These are phyloP conservation scores for Turnera subulata DNA, from an alignment of 345 rosid genomes.

Conservation along the genomic window DNA sequence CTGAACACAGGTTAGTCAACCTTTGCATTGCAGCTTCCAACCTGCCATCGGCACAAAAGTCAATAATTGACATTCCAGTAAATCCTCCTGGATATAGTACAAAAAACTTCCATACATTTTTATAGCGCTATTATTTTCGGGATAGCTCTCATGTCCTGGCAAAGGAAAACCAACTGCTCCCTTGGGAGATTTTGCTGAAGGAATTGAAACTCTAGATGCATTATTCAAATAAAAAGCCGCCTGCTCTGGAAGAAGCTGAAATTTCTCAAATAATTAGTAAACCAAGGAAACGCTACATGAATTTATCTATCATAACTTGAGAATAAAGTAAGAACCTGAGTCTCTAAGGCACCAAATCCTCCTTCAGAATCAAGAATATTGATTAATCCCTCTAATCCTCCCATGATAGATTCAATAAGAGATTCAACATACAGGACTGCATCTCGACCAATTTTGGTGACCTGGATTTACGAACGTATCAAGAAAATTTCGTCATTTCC, in stretches of 20 bases:
- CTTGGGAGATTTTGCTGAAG: slow-evolving; percentile 78
- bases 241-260: slow-evolving; percentile 98
- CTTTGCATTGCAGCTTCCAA: slow-evolving; percentile 99
- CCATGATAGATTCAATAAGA: slow-evolving; percentile 97
- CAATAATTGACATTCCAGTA: slow-evolving; percentile 1
- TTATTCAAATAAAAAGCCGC: slow-evolving; percentile 87
- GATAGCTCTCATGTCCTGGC: slow-evolving; percentile 98
- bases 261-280: slow-evolving; percentile 12
- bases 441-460: slow-evolving; percentile 91
- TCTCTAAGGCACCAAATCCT: slow-evolving; percentile 95
- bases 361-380: slow-evolving; percentile 99
- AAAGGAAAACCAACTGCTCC: slow-evolving; percentile 60
- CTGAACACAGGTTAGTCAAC: slow-evolving; percentile 85
- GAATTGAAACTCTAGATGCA: slow-evolving; percentile 54
- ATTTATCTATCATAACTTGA: slow-evolving; percentile 4
- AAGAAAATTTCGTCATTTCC: slow-evolving; percentile 1
- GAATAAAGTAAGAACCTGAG: slow-evolving; percentile 55
- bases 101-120: slow-evolving; percentile 61
- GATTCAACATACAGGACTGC: slow-evolving; percentile 96
- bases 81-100: slow-evolving; percentile 8
- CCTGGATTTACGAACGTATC: slow-evolving; percentile 37
- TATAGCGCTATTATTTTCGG: slow-evolving; percentile 78
- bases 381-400: slow-evolving; percentile 95
- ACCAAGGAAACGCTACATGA: not conserved
- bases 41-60: slow-evolving; percentile 47